A percentile compares a stretch with the other conserved stretches of the same genome.
Conservation (phyloP, 306 rosid genomes). For the Vigna reflexopilosa region DNA sequence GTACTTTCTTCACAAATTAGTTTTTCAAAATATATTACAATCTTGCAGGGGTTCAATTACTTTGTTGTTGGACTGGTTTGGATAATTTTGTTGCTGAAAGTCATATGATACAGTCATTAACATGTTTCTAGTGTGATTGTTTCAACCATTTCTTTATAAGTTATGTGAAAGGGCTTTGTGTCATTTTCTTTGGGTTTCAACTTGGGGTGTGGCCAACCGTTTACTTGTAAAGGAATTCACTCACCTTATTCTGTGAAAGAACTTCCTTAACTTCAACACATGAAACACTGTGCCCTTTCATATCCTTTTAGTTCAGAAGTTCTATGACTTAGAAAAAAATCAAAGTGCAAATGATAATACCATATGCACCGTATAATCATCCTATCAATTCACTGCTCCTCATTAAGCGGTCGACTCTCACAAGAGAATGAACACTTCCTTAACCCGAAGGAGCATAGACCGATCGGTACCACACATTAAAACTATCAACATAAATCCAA, state of each 20-base stretch:
- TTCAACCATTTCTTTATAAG: background rate
- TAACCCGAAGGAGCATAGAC: too few relatives aligned
- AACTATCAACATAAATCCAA: too few relatives aligned
- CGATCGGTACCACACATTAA: too few relatives aligned
- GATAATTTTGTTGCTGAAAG: constrained; percentile 18
- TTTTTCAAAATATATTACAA: background rate
- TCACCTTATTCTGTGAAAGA: background rate
- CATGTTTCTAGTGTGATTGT: constrained; percentile 23
- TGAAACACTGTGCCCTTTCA: background rate
- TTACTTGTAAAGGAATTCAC: constrained; percentile 10
- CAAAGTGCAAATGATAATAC: background rate
- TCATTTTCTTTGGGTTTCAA: constrained; percentile 32
- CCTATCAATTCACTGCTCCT: too few relatives aligned
- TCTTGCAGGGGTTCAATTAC: constrained; percentile 1
- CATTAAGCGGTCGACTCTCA: too few relatives aligned
- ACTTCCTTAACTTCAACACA: background rate
- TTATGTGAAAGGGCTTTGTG: constrained; percentile 14
- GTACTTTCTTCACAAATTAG: background rate
- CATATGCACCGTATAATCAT: too few relatives aligned
- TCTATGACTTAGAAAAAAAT: background rate
- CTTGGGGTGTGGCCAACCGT: constrained; percentile 15
- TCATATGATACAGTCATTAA: background rate
- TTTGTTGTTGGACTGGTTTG: background rate
- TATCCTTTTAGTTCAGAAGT: constrained; percentile 4
- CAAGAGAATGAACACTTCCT: too few relatives aligned